Base-by-base conservation (phyloP, 2,329 filamentous ascomycete genomes). In the Xylariaceae sp. region DNA sequence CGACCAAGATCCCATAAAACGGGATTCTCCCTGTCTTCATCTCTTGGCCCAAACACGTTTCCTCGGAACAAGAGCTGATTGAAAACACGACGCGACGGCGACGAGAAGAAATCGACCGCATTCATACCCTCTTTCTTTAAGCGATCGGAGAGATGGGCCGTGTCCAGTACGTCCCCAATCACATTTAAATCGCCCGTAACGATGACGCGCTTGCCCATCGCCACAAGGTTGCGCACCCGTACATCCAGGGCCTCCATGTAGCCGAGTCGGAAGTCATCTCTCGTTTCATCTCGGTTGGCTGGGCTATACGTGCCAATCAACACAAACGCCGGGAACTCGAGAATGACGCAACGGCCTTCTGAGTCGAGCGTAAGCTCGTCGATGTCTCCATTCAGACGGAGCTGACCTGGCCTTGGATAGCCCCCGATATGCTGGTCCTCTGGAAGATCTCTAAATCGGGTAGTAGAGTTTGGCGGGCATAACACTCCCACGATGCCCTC, bases 281-380 rank as follows among this genome's bases (percentile, higher is more conserved):
- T 84, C 2, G 85, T 84, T 62, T 94, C 90, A 68, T 96, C 92
- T 60, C 92, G 86, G 68, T 89, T 92, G 18, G 93, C 94, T 9
- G 94, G 94, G 67, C 89, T 90, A 75, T 99, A 97, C 1, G 95
- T 88, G 3, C 93, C 94, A 54, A 99, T 83, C 13, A 99, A 82
- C 3, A 99, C 91, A 72, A 99, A 97, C 2, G 91, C 92, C 0
- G 92, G 90, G 67, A 99, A 97, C 71, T 97, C 94, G 2, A 99
- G 80, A 49, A 96, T 81, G 6, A 97, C 85, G 67, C 92, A 96
- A 52, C 94, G 88, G 0, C 94, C 94, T 77, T 99, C 94, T 0
- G 90, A 89, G 72, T 99, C 94, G 6, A 97, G 82, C 0, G 81
- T 81, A 1, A 81, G 78, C 48, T 90, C 85, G 68, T 96, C 90